Evolutionary conservation across 2,329 filamentous ascomycete genomes (phyloP), one percentile per base, ranked within the genome.

Genomic region (Chaetomiaceae sp.): DNA sequence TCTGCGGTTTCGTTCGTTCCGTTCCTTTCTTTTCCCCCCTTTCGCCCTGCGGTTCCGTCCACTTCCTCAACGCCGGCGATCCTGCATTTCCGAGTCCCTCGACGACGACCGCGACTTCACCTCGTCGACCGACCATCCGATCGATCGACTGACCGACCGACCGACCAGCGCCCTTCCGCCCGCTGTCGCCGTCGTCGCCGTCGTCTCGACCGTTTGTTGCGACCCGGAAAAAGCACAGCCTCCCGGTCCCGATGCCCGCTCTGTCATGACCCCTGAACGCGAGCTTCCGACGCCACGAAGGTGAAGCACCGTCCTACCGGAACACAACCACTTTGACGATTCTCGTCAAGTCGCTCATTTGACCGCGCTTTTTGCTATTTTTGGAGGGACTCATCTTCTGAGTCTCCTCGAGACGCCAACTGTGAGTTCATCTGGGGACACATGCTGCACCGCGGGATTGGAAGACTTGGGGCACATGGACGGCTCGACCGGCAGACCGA

Each of bases 291-390:
- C 47, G 42, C 51, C 50, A 50, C 56, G 50, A 52, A 47, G 54
- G 52, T 59, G 54, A 61, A 56, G 52, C 53, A 56, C 50, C 39
- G 40, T 48, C 55, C 47, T 50, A 44, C 50, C 51, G 30, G 29
- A 40, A 45, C 29, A 40, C 17, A 38, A 49, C 39, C 48, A 45
- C 52, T 61, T 62, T 57, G 68, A 69, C 69, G 67, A 69, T 57
- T 66, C 61, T 68, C 68, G 69, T 71, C 69, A 62, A 67, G 67
- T 68, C 70, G 60, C 70, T 73, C 70, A 24, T 71, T 71, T 71
- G 58, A 53, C 51, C 54, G 41, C 38, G 44, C 36, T 44, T 49
- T 47, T 24, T 24, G 22, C 9, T 42, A 18, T 22, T 42, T 43
- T 42, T 27, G n/a, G 33, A 26, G 38, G 42, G 38, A 38, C 43